phyloP scores from a whole-genome alignment of 2,329 filamentous ascomycete species.

The Fusarium graminum region DNA sequence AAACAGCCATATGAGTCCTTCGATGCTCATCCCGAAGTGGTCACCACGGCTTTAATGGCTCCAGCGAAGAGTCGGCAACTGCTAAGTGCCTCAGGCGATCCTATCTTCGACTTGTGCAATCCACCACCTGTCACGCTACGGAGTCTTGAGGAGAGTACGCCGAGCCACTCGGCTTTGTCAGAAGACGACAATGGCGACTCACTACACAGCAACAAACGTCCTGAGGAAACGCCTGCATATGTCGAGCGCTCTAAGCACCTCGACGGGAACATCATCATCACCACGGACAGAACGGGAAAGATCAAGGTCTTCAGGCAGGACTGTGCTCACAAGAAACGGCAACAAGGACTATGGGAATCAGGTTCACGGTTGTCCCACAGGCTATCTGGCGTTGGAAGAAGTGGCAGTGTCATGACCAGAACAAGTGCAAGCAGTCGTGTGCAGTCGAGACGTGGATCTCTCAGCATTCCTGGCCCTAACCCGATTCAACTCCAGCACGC shows the following conservation, averaged over 20 bases:
- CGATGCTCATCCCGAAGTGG: constrained; percentile 88
- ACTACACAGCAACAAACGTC: constrained; percentile 56
- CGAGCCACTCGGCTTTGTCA: constrained; percentile 58
- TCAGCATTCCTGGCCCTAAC: constrained; percentile 55
- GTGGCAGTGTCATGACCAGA: constrained; percentile 67
- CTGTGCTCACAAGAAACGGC: constrained; percentile 85
- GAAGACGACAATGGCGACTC: constrained; percentile 54
- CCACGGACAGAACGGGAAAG: constrained; percentile 85
- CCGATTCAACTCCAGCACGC: constrained; percentile 51
- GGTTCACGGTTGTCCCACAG: constrained; percentile 81
- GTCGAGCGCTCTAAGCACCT: constrained; percentile 79
- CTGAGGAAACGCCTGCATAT: constrained; percentile 81
- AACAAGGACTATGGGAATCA: constrained; percentile 81
- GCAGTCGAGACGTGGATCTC: constrained; percentile 67
- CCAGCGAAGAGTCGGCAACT: constrained; percentile 82
- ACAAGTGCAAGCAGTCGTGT: constrained; percentile 63
- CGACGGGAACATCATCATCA: constrained; percentile 91
- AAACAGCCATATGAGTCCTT: constrained; percentile 90
- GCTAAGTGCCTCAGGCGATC: constrained; percentile 85
- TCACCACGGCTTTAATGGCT: constrained; percentile 89
- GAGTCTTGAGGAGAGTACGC: constrained; percentile 73
- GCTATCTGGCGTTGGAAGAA: constrained; percentile 70
- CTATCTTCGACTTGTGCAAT: constrained; percentile 96
- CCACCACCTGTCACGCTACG: constrained; percentile 88
- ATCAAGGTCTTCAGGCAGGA: constrained; percentile 98